Base-by-base conservation (phyloP, 345 rosid species). In the Dipteronia sinensis region DNA sequence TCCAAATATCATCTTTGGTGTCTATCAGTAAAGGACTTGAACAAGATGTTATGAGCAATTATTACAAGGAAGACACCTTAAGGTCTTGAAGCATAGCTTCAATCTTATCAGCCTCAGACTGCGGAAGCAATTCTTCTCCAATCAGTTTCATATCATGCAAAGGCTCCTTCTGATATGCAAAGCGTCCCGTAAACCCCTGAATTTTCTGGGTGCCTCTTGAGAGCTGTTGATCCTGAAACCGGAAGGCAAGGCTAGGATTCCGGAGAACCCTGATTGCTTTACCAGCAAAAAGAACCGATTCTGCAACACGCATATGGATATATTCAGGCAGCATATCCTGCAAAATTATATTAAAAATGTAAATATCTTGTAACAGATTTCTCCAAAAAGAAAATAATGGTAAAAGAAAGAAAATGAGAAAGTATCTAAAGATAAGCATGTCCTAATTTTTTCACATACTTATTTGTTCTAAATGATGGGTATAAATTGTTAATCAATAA, bases 291-390 rank as follows among this genome's bases (percentile, higher is more conserved):
- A 96, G 92, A 85, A 92, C 82, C 67, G 99, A 96, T 76, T 94
- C 98, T 67, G 97, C 98, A 69, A 94, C 91, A 77, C 88, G 91
- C 95, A 94, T 96, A 65, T 89, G 92, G 78, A 96, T 88, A 75
- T 94, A 87, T 81, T 92, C 94, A 65, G 98, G 98, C 47, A 96
- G 88, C 98, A 96, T 94, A 82, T 92, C 99, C 98, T 96, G 87
- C 86, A 89, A 86, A 81, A 73, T 67, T 79, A 72, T 61, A 81
- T 70, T 51, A 44, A 10, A 80, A 74, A 22, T 29, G 74, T 79
- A 49, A 82, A 61, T 16, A 72, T 49, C 20, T 65, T 17, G 75
- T 58, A 70, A 65, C 68, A 62, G 31, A 59, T 72, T 55, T 78
- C 61, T 27, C 7, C 23, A 5, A 74, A 59, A 11, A 40, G 12